Percentiles rank a stretch among this genome's conserved stretches.
phyloP scores from a whole-genome alignment of 2,329 filamentous ascomycete genomes.

The Calcarisporium arbuscula region DNA sequence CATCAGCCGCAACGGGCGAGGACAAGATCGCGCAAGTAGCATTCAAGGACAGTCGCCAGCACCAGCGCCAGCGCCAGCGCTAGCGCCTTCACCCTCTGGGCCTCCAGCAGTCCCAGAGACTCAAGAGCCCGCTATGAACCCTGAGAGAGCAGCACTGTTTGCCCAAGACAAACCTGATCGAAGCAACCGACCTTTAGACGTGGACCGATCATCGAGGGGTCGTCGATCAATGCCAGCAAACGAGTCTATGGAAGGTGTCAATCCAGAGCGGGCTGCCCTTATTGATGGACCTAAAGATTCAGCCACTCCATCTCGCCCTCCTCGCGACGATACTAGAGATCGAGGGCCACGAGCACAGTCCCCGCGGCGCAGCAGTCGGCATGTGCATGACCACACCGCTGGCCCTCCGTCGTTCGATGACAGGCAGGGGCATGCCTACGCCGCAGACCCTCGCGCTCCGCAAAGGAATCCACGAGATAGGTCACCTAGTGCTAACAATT shows the following conservation, averaged over 20 bases:
- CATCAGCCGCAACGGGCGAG: constrained; percentile 22
- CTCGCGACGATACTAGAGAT: constrained; percentile 40
- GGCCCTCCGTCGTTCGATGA: constrained; percentile 35
- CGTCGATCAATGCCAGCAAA: constrained; percentile 21
- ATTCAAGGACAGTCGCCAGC: constrained; percentile 21
- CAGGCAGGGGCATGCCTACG: constrained; percentile 36
- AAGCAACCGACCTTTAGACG: constrained; percentile 18
- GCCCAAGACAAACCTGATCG: constrained; percentile 26
- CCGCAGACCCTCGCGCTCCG: constrained; percentile 22
- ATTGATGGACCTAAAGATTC: constrained; percentile 33
- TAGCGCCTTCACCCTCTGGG: constrained; percentile 20
- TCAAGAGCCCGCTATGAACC: constrained; percentile 46
- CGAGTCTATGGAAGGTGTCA: constrained; percentile 32
- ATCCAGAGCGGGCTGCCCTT: constrained; percentile 41
- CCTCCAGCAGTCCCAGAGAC: constrained; percentile 14
- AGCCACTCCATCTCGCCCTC: constrained; percentile 24
- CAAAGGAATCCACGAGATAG: constrained; percentile 26
- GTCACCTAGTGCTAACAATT: constrained; percentile 20
- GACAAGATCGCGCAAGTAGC: constrained; percentile 21
- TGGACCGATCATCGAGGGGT: constrained; percentile 21
- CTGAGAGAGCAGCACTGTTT: constrained; percentile 47
- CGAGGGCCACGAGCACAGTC: constrained; percentile 38
- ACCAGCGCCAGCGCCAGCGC: constrained; percentile 17
- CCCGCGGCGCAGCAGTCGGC: constrained; percentile 35
- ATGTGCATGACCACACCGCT: constrained; percentile 23